Base-by-base conservation (phyloP, 176 grass and related monocot genomes). In the Aegilops speltoides region DNA sequence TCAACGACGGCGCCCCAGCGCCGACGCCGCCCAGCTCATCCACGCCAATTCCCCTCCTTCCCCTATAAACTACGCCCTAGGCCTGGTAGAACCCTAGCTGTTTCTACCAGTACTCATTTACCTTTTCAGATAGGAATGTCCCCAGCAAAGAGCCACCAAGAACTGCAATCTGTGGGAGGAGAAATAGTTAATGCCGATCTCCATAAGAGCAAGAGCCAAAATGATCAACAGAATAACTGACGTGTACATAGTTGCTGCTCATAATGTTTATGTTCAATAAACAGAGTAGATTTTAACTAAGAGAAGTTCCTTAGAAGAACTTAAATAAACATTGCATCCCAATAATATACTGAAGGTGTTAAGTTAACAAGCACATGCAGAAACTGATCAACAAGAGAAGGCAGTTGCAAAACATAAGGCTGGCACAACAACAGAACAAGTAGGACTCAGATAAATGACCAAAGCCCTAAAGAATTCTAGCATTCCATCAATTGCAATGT, bases 101-200 rank as follows among this genome's bases (percentile, higher is more conserved):
- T n/a, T n/a, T n/a, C n/a, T n/a, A n/a, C n/a, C n/a, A n/a, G n/a
- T n/a, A 79, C 8, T 25, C 66, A 11, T 62, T 33, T 89, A 99
- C 97, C 92, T 99, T 96, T 83, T 99, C 97, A 64, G 97, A 99
- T 5, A 99, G 76, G 83, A 99, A 90, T 59, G 89, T 99, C 75
- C 94, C 97, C 19, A 99, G 85, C 29, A 99, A 94, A 89, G 97
- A 99, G 14, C 97, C 97, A 64, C 97, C 97, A 73, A 99, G 82
- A 85, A 99, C 97, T 60, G 97, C 97, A 89, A 96, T 91, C 94
- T 99, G 85, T 33, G 65, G 50, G 80, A 59, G 40, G 38, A 56
- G 16, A 68, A 92, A 66, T 72, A 87, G 71, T 63, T 64, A 75
- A 41, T 50, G 33, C 48, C 33, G 54, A 43, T 34, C 6, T 22